Conservation (phyloP, 176 grass and related monocot species). For the Triticum turgidum region DNA sequence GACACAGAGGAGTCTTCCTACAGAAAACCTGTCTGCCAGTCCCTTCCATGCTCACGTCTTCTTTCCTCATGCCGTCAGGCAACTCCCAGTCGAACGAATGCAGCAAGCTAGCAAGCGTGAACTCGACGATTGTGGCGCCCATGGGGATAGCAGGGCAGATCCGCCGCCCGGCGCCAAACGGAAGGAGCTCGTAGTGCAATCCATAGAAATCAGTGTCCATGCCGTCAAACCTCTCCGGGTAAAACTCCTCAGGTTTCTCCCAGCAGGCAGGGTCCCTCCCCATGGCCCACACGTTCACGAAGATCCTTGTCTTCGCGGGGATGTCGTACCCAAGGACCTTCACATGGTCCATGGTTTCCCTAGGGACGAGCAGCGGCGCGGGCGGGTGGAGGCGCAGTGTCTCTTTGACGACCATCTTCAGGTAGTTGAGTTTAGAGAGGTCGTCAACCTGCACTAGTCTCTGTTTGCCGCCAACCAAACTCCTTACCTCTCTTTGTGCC, state of each 20-base stretch:
- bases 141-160: constrained; percentile 34
- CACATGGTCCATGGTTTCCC: background rate
- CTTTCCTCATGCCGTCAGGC: background rate
- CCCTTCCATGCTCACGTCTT: constrained; percentile 33
- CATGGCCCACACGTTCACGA: constrained; percentile 11
- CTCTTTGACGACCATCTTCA: background rate
- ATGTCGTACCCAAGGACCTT: constrained; percentile 7
- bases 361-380: background rate
- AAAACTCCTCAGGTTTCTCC: background rate
- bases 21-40: background rate
- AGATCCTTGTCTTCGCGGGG: background rate
- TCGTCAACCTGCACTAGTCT: background rate
- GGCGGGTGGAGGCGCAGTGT: too few relatives aligned
- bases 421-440: background rate
- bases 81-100: constrained; percentile 35
- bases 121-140: constrained; percentile 14
- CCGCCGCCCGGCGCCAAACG: constrained; percentile 37
- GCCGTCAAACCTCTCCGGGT: constrained; percentile 6
- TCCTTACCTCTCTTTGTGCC: background rate
- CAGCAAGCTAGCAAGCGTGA: constrained; percentile 29
- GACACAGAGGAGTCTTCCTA: constrained; percentile 18
- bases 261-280: background rate
- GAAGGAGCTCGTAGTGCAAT: constrained; percentile 34
- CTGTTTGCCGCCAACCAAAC: background rate
- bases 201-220: constrained; percentile 27